phyloP scores from a whole-genome alignment of 192 early-diverging fungal genomes.

The Martensiomyces pterosporus region DNA sequence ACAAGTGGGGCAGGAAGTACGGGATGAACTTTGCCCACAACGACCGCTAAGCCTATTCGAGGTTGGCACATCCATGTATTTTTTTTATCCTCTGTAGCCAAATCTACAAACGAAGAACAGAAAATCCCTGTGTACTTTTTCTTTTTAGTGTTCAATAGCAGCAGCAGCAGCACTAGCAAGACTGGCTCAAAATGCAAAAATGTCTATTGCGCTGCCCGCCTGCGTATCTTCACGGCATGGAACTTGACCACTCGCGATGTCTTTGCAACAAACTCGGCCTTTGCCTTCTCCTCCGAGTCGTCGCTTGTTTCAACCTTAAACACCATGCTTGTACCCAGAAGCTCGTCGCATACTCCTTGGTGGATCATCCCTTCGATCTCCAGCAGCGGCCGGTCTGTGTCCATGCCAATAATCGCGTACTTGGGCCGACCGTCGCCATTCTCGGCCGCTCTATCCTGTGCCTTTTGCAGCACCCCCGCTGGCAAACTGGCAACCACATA shows the following conservation, averaged over 20 bases:
- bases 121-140: no score
- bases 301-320: conserved; percentile 21
- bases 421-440: not conserved
- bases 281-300: conserved; percentile 1
- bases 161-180: no score
- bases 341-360: conserved; percentile 26
- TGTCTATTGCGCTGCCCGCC: not conserved
- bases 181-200: no score
- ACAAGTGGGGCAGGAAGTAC: conserved; percentile 48
- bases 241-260: conserved; percentile 33
- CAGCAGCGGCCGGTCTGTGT: conserved; percentile 29
- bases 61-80: not conserved
- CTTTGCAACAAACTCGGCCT: conserved; percentile 16
- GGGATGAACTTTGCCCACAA: conserved; percentile 50
- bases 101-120: not conserved
- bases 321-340: conserved; percentile 33
- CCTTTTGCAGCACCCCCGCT: conserved; percentile 2
- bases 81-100: not conserved
- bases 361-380: conserved; percentile 40
- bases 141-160: no score
- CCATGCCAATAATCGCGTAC: conserved; percentile 38
- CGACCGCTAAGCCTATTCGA: conserved; percentile 19
- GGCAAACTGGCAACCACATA: conserved; percentile 35
- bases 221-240: conserved; percentile 22
- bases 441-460: not conserved